Base-by-base conservation (phyloP, 352 stramenopile genomes). In the Phytophthora sojae region DNA sequence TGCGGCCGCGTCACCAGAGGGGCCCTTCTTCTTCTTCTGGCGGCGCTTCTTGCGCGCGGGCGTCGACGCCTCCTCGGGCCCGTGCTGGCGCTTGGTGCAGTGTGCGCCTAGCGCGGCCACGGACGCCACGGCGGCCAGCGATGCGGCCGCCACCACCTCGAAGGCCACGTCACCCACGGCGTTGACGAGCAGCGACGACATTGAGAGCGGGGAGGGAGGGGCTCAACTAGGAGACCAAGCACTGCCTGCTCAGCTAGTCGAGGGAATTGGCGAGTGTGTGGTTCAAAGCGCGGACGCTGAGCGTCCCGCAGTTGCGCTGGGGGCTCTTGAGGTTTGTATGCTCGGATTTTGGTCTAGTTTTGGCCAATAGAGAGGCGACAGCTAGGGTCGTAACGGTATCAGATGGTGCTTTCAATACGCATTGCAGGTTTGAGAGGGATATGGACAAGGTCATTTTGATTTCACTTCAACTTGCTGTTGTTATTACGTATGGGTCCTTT, bases 131-230 rank as follows among this genome's bases (percentile, higher is more conserved):
- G 69, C 76, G 6, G 79, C 81, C 32, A 91, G 57, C 8, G 81
- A 89, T 30, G 78, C 80, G 0, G 80, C 81, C 5, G 81, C 81
- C 44, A 87, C 69, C 47, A 80, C 79, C 72, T 89, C 79, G n/a
- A 82, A 44, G 15, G 76, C 69, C 49, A 85, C 61, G 61, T 79
- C 72, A 47, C 78, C 81, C 35, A 82, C 73, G 17, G 79, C 75
- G 63, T 75, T 76, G 23, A 60, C 75, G 26, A 88, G 44, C 7
- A 88, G 59, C 21, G 76, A 77, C 19, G 69, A 78, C 73, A 76
- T 76, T 12, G 7, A 35, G 37, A n/a, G 53, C 35, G 35, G 14
- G 3, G 32, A 17, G 32, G 25, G 19, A 30, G 15, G 45, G 26
- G 12, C 55, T 59, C 37, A 19, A 9, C 4, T 45, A 11, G 35